These are phyloP conservation scores for Senna siamea DNA, from an alignment of 306 rosid genomes.

Conservation along the genomic window DNA sequence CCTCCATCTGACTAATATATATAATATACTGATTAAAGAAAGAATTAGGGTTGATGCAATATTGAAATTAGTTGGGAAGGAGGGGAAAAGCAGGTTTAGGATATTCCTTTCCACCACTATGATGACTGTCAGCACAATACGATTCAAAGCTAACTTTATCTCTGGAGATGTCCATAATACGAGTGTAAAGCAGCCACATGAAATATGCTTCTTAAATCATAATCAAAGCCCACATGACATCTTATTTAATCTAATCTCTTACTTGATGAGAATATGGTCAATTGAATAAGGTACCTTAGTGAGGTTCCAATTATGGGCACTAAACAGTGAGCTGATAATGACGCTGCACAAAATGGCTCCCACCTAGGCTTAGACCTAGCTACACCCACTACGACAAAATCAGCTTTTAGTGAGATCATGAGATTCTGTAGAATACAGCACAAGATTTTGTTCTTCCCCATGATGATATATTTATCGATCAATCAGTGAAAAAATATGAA, in stretches of 20 bases:
- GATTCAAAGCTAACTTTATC: conserved; percentile 42
- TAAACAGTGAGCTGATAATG: conserved; percentile 41
- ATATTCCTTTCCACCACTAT: conserved; percentile 44
- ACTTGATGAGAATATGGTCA: conserved; percentile 35
- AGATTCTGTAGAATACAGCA: neutral
- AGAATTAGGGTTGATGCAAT: conserved; percentile 1
- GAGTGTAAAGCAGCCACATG: conserved; percentile 42
- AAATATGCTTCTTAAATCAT: conserved; percentile 40
- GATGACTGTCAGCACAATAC: conserved; percentile 39
- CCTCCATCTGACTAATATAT: too few species aligned
- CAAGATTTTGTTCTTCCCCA: neutral
- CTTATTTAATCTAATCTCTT: conserved; percentile 29
- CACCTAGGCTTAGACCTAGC: conserved; percentile 26
- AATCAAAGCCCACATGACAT: conserved; percentile 37
- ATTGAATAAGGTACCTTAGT: conserved; percentile 47
- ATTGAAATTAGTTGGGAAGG: conserved; percentile 37
- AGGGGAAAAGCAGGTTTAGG: conserved; percentile 48
- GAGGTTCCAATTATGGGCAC: conserved; percentile 47
- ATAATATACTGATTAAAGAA: neutral
- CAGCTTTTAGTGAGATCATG: too few species aligned
- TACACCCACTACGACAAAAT: neutral
- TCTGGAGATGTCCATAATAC: conserved; percentile 38
- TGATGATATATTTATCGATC: neutral
- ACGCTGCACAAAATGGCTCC: conserved; percentile 40
- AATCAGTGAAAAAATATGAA: neutral